Conservation (phyloP, 805 yeast species). For the Danielozyma ontarioensis region DNA sequence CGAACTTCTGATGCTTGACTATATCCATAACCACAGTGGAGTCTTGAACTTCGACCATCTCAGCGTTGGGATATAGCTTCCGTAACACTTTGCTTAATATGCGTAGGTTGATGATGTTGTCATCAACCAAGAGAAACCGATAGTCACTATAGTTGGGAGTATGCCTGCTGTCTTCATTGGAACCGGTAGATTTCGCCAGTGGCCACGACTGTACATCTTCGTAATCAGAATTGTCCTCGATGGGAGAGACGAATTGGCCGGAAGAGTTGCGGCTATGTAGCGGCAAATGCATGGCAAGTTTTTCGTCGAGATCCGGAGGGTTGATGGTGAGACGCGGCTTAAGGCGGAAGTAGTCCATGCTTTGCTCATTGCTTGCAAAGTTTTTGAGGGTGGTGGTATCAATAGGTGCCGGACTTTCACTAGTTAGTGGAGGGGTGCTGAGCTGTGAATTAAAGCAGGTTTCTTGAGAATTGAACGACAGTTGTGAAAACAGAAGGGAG, state of each 20-base stretch:
- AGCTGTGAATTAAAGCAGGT: neutral
- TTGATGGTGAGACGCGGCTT: no score
- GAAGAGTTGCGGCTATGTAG: no score
- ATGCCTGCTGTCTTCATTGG: no score
- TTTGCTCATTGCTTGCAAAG: no score
- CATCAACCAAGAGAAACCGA: slow-evolving; percentile 33
- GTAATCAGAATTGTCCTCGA: neutral
- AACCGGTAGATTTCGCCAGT: no score
- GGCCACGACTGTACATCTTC: no score
- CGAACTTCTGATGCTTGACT: slow-evolving; percentile 14
- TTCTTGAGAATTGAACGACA: neutral
- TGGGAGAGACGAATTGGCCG: neutral
- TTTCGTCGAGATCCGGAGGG: no score
- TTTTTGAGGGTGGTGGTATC: no score
- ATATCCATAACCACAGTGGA: slow-evolving; percentile 20
- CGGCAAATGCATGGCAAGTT: no score
- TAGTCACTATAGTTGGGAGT: slow-evolving; percentile 10
- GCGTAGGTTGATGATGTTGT: slow-evolving; percentile 35
- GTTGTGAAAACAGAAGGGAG: neutral
- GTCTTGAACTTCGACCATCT: slow-evolving; percentile 24
- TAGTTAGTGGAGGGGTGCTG: neutral
- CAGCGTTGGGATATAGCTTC: slow-evolving; percentile 30
- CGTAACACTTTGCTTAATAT: slow-evolving; percentile 27
- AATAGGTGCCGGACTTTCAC: no score
- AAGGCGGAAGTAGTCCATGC: neutral